A percentile compares a stretch with the other conserved stretches of the same genome.
These are phyloP conservation scores for Hura crepitans DNA, from an alignment of 441 rosid genomes.

Conservation along the genomic window DNA sequence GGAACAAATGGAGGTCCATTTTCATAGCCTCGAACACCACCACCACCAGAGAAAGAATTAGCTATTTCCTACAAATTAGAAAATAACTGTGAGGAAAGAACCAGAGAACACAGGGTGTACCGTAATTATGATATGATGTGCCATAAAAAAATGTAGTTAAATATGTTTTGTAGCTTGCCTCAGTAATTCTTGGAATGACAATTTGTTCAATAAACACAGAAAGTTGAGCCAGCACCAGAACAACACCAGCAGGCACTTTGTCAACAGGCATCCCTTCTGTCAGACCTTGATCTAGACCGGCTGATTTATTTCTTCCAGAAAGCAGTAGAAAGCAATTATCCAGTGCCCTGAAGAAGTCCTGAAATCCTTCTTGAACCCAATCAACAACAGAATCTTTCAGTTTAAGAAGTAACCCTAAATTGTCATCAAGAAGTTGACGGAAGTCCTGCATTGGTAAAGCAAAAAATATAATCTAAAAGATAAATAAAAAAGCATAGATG, in stretches of 20 bases:
- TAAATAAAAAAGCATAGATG: slow-evolving; percentile 15
- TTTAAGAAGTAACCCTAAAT: slow-evolving; percentile 52
- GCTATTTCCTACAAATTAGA: slow-evolving; percentile 66
- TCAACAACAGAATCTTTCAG: slow-evolving; percentile 56
- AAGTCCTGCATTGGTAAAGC: slow-evolving; percentile 50
- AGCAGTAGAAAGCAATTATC: slow-evolving; percentile 57
- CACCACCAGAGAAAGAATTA: slow-evolving; percentile 77
- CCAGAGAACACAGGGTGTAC: slow-evolving; percentile 13
- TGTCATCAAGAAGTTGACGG: slow-evolving; percentile 71
- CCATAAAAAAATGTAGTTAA: slow-evolving; percentile 14
- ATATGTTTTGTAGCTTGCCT: slow-evolving; percentile 48
- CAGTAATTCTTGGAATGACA: slow-evolving; percentile 80
- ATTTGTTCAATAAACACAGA: slow-evolving; percentile 82
- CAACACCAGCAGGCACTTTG: slow-evolving; percentile 63
- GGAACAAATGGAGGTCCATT: slow-evolving; percentile 84
- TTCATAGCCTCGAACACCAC: slow-evolving; percentile 54
- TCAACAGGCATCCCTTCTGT: slow-evolving; percentile 48
- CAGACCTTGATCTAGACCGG: slow-evolving; percentile 41
- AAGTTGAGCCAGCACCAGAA: slow-evolving; percentile 82
- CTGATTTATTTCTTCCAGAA: slow-evolving; percentile 62
- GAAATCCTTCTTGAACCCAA: slow-evolving; percentile 95
- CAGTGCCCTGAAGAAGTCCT: slow-evolving; percentile 74
- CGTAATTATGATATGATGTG: neutral
- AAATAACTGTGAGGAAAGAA: slow-evolving; percentile 23
- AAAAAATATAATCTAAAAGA: slow-evolving; percentile 11